These are phyloP conservation scores for Fagopyrum tataricum DNA, from an alignment of 148 eudicot genomes.

Conservation along the genomic window DNA sequence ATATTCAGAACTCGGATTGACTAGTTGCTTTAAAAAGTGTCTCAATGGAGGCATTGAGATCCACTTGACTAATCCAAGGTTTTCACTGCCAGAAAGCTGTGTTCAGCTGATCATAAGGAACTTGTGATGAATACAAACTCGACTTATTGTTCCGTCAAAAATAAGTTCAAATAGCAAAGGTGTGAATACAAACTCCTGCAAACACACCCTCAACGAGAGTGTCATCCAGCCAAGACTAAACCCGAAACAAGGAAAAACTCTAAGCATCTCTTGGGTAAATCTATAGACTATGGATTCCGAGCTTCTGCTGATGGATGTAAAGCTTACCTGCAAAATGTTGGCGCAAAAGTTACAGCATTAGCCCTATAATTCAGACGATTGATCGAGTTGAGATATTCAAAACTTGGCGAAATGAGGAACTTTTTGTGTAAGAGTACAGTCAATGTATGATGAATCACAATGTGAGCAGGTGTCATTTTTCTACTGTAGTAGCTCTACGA, in stretches of 20 bases:
- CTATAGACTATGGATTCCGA: not conserved
- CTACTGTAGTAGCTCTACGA: not conserved
- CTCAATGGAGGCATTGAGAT: not conserved
- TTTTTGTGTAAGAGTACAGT: not conserved
- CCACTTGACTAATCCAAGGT: not conserved
- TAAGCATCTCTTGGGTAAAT: not conserved
- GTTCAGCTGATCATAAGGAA: not conserved
- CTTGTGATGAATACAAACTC: not conserved
- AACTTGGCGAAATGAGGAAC: not conserved
- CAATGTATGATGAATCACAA: not conserved
- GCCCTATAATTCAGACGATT: not conserved
- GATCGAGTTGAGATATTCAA: not conserved
- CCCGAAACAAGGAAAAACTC: not conserved
- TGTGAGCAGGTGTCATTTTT: not conserved
- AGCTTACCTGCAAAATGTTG: conserved; percentile 3
- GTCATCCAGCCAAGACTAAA: not conserved
- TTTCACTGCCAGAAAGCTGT: not conserved
- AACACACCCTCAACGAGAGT: not conserved
- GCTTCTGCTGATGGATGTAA: not conserved
- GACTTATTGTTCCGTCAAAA: not conserved
- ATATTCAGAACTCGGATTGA: too few relatives aligned
- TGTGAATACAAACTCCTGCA: not conserved
- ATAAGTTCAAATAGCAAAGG: not conserved
- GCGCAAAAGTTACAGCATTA: not conserved
- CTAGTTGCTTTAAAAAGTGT: too few relatives aligned